These are phyloP conservation scores for Allium fistulosum DNA, from an alignment of 106 monocot genomes.

Conservation along the genomic window DNA sequence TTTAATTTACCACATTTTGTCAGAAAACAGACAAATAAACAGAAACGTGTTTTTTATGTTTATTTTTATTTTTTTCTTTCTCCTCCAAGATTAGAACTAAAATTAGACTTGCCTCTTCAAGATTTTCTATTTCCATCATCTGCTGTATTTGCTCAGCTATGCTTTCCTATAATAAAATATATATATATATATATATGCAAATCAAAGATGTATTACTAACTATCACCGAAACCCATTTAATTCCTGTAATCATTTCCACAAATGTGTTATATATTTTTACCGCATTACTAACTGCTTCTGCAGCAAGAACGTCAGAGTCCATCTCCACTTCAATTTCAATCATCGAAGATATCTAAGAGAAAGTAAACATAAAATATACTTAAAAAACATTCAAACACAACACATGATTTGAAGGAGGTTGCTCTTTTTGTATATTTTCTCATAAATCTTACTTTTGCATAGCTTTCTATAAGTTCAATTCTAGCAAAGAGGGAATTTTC, in stretches of 20 bases:
- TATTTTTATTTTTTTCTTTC: neutral
- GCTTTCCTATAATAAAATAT: conserved; percentile 45
- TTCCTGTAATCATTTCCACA: neutral
- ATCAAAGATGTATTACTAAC: neutral
- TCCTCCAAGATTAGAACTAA: neutral
- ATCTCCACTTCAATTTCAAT: conserved; percentile 99
- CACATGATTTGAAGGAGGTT: too few species aligned
- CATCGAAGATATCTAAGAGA: conserved; percentile 86
- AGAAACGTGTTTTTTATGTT: neutral
- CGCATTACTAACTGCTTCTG: conserved; percentile 74
- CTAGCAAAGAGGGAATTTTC: conserved; percentile 66
- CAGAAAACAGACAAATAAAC: neutral
- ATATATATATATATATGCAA: too few species aligned
- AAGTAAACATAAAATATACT: neutral
- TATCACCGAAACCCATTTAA: neutral
- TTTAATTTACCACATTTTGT: neutral
- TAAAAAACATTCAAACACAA: neutral
- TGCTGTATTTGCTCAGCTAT: conserved; percentile 89
- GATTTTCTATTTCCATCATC: conserved; percentile 92
- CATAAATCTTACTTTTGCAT: conserved; percentile 68
- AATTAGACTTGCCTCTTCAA: conserved; percentile 71
- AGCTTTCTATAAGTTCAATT: conserved; percentile 90
- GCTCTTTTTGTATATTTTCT: too few species aligned
- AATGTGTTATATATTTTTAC: conserved; percentile 28
- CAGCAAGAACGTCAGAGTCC: conserved; percentile 90